Base-by-base conservation (phyloP, 2,329 filamentous ascomycete species). In the Epichloe sibirici region DNA sequence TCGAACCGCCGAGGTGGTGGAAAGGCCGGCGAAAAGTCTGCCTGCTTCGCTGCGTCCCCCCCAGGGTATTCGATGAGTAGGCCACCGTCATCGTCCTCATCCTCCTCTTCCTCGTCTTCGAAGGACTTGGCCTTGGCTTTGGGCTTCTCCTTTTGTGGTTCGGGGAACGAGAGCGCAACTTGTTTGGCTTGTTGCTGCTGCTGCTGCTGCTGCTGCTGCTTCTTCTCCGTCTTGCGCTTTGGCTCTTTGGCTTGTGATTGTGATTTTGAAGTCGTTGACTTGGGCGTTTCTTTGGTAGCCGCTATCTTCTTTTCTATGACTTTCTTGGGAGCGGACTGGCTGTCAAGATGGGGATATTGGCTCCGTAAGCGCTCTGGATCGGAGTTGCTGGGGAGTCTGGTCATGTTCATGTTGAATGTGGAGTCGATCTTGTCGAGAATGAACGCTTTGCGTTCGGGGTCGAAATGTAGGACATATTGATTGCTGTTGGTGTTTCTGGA, bases 361-460 rank as follows among this genome's bases (percentile, higher is more conserved):
- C 81, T 76, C 47, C 79, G 76, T 42, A 94, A 73, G 61, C 77
- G 80, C 34, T 79, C 77, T 51, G 76, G 69, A 58, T 88, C 80
- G 51, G 75, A 71, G 61, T 85, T 83, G 57, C 75, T 78, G 2
- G 85, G 87, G 13, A 82, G 82, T 52, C 77, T 81, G 50, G 79
- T 82, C 51, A 95, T 71, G 66, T 95, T 96, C 84, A 95, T 90
- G 62, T 88, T 84, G 69, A 95, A 86, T 40, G 83, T 83, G n/a
- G 83, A 85, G 63, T 88, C 81, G 51, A 96, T 74, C 49, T 82
- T 82, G 70, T 96, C 89, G 51, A 96, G 76, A 31, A 93, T 82
- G 58, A 93, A 93, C 52, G 78, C 84, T 62, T 91, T 82, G 50
- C 81, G 82, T 17, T 75, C 72, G 8, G 84, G 76, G 66, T 95